Evolutionary conservation across 805 yeast genomes (phyloP), one percentile per base, ranked within the genome.

Genomic region (Myxozyma neglecta): DNA sequence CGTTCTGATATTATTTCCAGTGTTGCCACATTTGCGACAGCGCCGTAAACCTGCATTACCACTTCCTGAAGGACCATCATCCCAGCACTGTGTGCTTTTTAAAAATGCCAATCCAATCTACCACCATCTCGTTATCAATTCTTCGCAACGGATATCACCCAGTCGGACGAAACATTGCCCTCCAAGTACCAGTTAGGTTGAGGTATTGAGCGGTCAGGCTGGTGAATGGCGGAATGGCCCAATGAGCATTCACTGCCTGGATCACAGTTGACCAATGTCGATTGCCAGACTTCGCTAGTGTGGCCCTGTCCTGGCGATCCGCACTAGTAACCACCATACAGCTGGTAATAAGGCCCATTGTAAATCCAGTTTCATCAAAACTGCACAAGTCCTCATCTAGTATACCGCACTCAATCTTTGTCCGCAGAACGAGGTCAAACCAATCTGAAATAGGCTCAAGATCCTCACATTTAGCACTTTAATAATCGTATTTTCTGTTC

Each of bases 161-260:
- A 54, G 46, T 32, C 54, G 32, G 34, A 7, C 34, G 42, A 51
- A 11, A 40, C 20, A 16, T 18, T 29, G 58, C 59, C n/a, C 16
- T 43, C 58, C 39, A 4, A 16, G 37, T n/a, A 35, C 40, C 40
- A 58, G 46, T 35, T 53, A n/a, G n/a, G n/a, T n/a, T n/a, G n/a
- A n/a, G 53, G 18, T 43, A 29, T 6, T 34, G 40, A 8, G 54
- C 49, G 50, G 40, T 40, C 7, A 57, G 32, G 29, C 51, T 45
- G 14, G 51, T 20, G 56, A 50, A 57, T n/a, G 60, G 60, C 16
- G 60, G 57, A 43, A 51, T 44, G 18, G 42, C 58, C 60, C 52
- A 56, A 42, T 46, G 53, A 14, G 52, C 48, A 45, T 42, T 58
- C 34, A 55, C 49, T 20, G 52, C 59, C 36, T 58, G 55, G 39